Evolutionary conservation across 1,284 basidiomycete genomes (phyloP).

Genomic region (Leccinum fuscescens): DNA sequence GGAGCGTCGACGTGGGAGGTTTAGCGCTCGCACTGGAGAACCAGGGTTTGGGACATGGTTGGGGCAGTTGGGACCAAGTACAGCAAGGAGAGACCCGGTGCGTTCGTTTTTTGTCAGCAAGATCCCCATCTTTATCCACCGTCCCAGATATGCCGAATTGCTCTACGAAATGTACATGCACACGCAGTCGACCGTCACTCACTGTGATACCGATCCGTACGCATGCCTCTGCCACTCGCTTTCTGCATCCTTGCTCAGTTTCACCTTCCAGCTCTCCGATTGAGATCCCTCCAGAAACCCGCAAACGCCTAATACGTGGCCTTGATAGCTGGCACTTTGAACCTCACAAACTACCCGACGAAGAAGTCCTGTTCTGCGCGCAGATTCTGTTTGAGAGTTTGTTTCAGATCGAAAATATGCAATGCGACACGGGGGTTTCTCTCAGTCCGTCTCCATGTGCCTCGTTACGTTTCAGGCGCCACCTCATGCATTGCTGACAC

Average conservation of each 20-base stretch:
- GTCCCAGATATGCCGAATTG: constrained; percentile 66
- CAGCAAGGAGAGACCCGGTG: constrained; percentile 59
- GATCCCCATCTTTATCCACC: constrained; percentile 8
- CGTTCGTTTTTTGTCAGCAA: constrained; percentile 27
- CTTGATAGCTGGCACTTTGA: constrained; percentile 86
- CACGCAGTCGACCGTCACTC: constrained; percentile 69
- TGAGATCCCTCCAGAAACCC: constrained; percentile 36
- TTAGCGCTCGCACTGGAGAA: constrained; percentile 73
- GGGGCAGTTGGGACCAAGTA: constrained; percentile 62
- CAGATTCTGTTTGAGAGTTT: constrained; percentile 76
- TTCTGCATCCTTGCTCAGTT: constrained; percentile 24
- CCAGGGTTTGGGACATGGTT: constrained; percentile 65
- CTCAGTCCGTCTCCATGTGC: constrained; percentile 52
- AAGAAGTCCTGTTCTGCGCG: constrained; percentile 79
- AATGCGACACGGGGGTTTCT: constrained; percentile 60
- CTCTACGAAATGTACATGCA: constrained; percentile 81
- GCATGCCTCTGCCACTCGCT: constrained; percentile 21
- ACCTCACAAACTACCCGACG: constrained; percentile 75
- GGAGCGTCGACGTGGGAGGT: constrained; percentile 84
- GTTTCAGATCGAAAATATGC: constrained; percentile 73
- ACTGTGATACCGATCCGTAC: constrained; percentile 48
- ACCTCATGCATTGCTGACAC: constrained; percentile 22
- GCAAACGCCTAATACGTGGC: constrained; percentile 58
- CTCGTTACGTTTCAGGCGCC: constrained; percentile 20
- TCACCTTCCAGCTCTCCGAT: constrained; percentile 32